Conservation (phyloP, 257 asterid species). For the Nemophila menziesii region DNA sequence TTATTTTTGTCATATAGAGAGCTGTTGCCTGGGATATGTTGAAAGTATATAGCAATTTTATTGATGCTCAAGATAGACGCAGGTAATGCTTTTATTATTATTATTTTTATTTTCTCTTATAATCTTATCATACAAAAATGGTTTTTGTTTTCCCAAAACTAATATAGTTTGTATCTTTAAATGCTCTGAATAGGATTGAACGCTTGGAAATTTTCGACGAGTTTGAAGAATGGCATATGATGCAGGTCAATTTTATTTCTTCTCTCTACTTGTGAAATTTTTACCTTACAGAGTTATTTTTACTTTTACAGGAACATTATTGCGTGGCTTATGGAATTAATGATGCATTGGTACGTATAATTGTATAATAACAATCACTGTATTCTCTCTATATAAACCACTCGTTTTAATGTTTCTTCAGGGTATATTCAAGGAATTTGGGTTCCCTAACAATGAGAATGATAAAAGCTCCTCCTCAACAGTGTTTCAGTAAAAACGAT, state of each 20-base stretch:
- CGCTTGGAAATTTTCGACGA: slow-evolving; percentile 72
- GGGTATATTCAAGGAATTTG: slow-evolving; percentile 61
- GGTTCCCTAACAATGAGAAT: slow-evolving; percentile 46
- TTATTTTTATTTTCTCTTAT: neutral
- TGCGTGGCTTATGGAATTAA: slow-evolving; percentile 80
- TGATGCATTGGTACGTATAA: slow-evolving; percentile 57
- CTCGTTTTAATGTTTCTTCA: slow-evolving; percentile 22
- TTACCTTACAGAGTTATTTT: neutral
- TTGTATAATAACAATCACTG: slow-evolving; percentile 3
- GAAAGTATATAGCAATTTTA: slow-evolving; percentile 68
- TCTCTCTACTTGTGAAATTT: neutral
- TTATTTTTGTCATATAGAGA: slow-evolving; percentile 32
- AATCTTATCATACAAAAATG: neutral
- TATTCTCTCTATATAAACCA: slow-evolving; percentile 1
- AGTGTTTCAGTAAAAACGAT: slow-evolving; percentile 9
- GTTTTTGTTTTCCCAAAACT: too few species aligned
- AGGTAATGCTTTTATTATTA: slow-evolving; percentile 29
- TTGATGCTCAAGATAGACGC: slow-evolving; percentile 81
- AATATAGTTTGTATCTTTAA: slow-evolving; percentile 1
- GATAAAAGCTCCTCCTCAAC: slow-evolving; percentile 27
- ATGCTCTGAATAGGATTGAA: slow-evolving; percentile 58
- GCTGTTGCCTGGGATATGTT: slow-evolving; percentile 99
- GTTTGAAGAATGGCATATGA: slow-evolving; percentile 80
- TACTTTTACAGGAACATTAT: slow-evolving; percentile 68
- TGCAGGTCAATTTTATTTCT: slow-evolving; percentile 68